Conservation (phyloP, 805 yeast genomes). For the Hanseniaspora mollemarum region DNA sequence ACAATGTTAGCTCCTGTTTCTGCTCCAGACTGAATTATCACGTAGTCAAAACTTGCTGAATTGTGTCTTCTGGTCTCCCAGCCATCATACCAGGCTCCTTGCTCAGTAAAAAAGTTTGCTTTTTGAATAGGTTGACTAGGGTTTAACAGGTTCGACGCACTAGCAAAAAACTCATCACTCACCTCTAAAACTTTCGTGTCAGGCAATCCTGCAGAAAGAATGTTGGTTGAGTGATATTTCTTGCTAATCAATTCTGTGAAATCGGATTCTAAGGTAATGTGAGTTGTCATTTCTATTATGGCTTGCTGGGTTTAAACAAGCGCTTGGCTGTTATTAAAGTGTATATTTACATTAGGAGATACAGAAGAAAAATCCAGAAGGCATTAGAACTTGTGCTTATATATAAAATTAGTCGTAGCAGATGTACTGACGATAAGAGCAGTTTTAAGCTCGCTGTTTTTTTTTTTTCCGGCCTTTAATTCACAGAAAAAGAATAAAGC, state of each 20-base stretch:
- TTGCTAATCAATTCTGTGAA: constrained; percentile 18
- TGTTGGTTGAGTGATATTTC: constrained; percentile 38
- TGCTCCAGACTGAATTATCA: constrained; percentile 71
- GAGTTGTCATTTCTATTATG: constrained; percentile 3
- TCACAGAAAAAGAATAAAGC: too few relatives aligned
- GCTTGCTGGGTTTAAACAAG: background rate
- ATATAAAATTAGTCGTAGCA: too few relatives aligned
- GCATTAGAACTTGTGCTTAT: too few relatives aligned
- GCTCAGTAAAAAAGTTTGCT: constrained; percentile 61
- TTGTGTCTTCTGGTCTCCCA: constrained; percentile 98
- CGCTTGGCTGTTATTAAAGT: too few relatives aligned
- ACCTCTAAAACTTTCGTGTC: constrained; percentile 50
- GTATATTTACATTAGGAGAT: too few relatives aligned
- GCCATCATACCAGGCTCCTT: constrained; percentile 98
- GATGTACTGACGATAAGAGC: too few relatives aligned
- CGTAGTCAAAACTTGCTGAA: constrained; percentile 76
- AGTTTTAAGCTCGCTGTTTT: too few relatives aligned
- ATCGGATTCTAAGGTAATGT: constrained; percentile 15
- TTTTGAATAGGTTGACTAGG: constrained; percentile 74
- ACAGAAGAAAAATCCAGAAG: too few relatives aligned
- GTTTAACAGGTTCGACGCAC: constrained; percentile 72
- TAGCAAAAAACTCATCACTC: constrained; percentile 94
- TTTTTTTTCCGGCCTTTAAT: too few relatives aligned
- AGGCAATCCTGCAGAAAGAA: constrained; percentile 74
- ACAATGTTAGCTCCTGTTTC: constrained; percentile 56